Evolutionary conservation across 73 alveolate species (phyloP).

Genomic region (Paramecium bursaria): DNA sequence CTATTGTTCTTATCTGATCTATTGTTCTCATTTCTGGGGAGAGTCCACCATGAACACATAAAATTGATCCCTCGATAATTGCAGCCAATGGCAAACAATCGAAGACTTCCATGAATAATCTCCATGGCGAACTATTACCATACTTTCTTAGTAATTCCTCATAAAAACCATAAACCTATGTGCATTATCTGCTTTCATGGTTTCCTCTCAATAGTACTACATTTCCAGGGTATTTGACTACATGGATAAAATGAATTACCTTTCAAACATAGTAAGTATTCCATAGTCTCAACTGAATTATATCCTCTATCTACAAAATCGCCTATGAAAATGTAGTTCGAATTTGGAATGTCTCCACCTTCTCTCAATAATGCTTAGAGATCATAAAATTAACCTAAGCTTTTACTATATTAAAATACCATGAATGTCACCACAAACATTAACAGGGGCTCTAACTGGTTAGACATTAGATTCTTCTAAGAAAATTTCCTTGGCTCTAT

Average conservation of each 20-base stretch:
- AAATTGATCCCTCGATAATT: slow-evolving; percentile 84
- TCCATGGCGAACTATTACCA: slow-evolving; percentile 90
- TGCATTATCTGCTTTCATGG: slow-evolving; percentile 69
- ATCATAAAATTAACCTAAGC: slow-evolving; percentile 65
- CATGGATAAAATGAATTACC: slow-evolving; percentile 52
- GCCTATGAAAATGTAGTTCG: slow-evolving; percentile 85
- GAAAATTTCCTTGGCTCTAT: slow-evolving; percentile 82
- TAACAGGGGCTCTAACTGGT: slow-evolving; percentile 78
- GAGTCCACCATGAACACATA: slow-evolving; percentile 97
- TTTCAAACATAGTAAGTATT: slow-evolving; percentile 66
- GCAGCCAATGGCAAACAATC: slow-evolving; percentile 84
- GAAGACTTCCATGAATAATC: slow-evolving; percentile 81
- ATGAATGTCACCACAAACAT: slow-evolving; percentile 91
- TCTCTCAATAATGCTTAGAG: slow-evolving; percentile 57
- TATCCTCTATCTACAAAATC: slow-evolving; percentile 86
- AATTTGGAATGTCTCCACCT: slow-evolving; percentile 80
- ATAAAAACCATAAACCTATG: slow-evolving; percentile 81
- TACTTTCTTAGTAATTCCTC: slow-evolving; percentile 88
- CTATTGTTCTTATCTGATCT: slow-evolving; percentile 85
- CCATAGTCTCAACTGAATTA: slow-evolving; percentile 80
- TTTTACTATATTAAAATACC: neutral
- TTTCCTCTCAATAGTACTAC: slow-evolving; percentile 70
- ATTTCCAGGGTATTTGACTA: slow-evolving; percentile 69
- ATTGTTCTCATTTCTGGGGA: slow-evolving; percentile 90
- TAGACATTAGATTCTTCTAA: slow-evolving; percentile 77